phyloP scores from a whole-genome alignment of 192 early-diverging fungal genomes.

The Pecoramyces ruminantium region DNA sequence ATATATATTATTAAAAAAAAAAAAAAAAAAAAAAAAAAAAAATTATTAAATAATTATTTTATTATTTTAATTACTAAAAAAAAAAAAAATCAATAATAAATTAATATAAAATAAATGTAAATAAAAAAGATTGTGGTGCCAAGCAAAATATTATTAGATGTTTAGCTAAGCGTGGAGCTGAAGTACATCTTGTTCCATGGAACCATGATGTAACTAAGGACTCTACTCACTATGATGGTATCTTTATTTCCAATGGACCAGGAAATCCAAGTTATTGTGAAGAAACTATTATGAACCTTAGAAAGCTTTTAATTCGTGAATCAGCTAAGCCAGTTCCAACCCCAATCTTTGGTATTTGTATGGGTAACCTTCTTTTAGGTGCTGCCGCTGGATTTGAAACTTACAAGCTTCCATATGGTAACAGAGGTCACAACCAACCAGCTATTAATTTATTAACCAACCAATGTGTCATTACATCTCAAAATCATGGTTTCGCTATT shows the following conservation, averaged over 20 bases:
- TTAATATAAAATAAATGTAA: neutral
- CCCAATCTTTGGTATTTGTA: constrained; percentile 94
- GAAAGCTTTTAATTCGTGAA: constrained; percentile 20
- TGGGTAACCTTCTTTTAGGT: constrained; percentile 86
- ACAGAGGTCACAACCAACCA: constrained; percentile 94
- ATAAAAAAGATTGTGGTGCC: constrained; percentile 58
- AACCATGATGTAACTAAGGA: constrained; percentile 47
- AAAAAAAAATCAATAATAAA: neutral
- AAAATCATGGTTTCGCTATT: constrained; percentile 84
- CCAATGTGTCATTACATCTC: constrained; percentile 80
- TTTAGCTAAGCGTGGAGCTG: constrained; percentile 57
- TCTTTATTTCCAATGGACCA: constrained; percentile 87
- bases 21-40: neutral
- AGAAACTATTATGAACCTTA: constrained; percentile 53
- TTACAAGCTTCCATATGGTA: constrained; percentile 84
- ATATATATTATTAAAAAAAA: neutral
- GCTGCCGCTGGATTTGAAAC: constrained; percentile 70
- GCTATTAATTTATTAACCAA: constrained; percentile 57
- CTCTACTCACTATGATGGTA: constrained; percentile 48
- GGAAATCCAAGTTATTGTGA: constrained; percentile 56
- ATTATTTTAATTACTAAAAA: too few relatives aligned
- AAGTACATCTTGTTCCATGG: constrained; percentile 78
- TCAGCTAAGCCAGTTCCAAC: constrained; percentile 25
- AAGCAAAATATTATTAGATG: constrained; percentile 88
- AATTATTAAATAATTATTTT: neutral